These are phyloP conservation scores for Acer negundo DNA, from an alignment of 345 rosid genomes.

Conservation along the genomic window DNA sequence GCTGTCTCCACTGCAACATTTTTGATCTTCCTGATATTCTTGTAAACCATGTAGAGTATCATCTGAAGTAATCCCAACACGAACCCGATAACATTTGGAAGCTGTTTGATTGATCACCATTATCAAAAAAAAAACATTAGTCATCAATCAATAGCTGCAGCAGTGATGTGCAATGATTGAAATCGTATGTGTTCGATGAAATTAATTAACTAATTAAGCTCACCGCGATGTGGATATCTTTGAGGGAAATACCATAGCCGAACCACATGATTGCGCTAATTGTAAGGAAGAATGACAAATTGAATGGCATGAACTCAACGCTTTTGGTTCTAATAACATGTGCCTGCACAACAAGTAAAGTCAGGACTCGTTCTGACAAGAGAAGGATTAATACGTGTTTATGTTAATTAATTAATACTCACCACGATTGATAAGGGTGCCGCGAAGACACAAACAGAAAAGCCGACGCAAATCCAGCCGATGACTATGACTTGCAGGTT, in stretches of 20 bases:
- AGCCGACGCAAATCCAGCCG: constrained; percentile 80
- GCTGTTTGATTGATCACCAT: constrained; percentile 32
- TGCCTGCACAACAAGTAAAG: constrained; percentile 36
- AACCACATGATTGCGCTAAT: constrained; percentile 84
- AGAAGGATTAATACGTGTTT: no score
- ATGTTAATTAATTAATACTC: constrained; percentile 13
- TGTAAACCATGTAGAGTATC: constrained; percentile 60
- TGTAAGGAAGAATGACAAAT: constrained; percentile 78
- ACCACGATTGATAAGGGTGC: constrained; percentile 82
- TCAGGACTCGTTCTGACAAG: no score
- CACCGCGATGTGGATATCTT: constrained; percentile 77
- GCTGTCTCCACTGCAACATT: constrained; percentile 29
- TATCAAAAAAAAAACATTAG: neutral
- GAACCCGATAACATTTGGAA: constrained; percentile 79
- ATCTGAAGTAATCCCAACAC: constrained; percentile 71
- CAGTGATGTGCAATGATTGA: neutral
- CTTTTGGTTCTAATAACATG: constrained; percentile 75
- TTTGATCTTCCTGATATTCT: constrained; percentile 33
- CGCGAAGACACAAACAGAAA: constrained; percentile 74
- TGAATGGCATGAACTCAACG: constrained; percentile 94
- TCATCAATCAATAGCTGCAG: neutral
- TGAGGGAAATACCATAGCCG: constrained; percentile 59
- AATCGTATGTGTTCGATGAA: neutral
- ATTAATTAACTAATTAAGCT: constrained; percentile 21
- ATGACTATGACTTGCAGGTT: constrained; percentile 37